phyloP scores from a whole-genome alignment of 2,329 filamentous ascomycete species.

The Magnaporthiopsis rhizophila region DNA sequence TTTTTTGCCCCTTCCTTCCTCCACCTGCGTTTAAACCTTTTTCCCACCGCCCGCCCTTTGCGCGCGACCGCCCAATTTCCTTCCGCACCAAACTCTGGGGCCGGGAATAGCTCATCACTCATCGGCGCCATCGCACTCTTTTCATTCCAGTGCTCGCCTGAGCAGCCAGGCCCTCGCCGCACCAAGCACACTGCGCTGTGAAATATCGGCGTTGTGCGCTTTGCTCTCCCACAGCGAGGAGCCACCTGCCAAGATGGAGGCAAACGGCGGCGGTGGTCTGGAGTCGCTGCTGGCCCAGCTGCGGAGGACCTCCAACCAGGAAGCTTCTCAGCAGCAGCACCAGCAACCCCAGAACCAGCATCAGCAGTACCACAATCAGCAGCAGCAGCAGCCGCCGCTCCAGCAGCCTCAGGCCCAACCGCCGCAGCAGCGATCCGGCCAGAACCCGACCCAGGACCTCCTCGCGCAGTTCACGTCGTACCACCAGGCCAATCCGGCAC shows the following conservation, averaged over 20 bases:
- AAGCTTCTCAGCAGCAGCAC: conserved; percentile 11
- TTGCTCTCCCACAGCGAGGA: neutral
- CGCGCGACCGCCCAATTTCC: neutral
- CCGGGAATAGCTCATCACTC: neutral
- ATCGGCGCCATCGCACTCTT: neutral
- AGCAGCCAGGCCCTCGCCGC: neutral
- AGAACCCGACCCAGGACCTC: conserved; percentile 19
- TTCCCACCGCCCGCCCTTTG: neutral
- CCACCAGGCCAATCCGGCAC: conserved; percentile 20
- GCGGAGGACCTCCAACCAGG: conserved; percentile 24
- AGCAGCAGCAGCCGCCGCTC: neutral
- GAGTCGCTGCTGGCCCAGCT: conserved; percentile 35
- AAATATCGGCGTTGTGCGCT: neutral
- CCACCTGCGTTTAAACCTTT: neutral
- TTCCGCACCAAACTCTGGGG: neutral
- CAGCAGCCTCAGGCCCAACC: neutral
- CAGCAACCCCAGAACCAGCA: conserved; percentile 13
- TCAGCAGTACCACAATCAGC: conserved; percentile 4
- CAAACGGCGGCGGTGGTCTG: conserved; percentile 21
- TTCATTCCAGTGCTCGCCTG: neutral
- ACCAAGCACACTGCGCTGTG: too few relatives aligned
- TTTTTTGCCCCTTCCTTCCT: neutral
- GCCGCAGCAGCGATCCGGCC: neutral
- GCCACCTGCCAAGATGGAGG: conserved; percentile 17
- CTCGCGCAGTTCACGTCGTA: conserved; percentile 23